Base-by-base conservation (phyloP, 768 basidiomycete species). In the Tylopilus sp. region DNA sequence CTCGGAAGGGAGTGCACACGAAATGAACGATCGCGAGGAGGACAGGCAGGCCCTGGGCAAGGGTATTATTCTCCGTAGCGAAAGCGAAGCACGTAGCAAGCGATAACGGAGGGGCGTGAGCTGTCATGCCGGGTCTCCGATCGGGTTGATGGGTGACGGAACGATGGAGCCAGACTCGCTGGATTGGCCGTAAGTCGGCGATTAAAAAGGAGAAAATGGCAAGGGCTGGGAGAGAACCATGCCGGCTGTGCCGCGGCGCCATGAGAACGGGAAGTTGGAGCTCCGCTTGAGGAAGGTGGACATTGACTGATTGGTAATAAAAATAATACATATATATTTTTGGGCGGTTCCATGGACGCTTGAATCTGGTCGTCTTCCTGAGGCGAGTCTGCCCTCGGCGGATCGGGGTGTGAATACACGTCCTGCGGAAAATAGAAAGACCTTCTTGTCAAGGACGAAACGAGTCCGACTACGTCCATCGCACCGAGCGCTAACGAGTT, bases 211-310 rank as follows among this genome's bases (percentile, higher is more conserved):
- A 17, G 30, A 52, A 46, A 45, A 55, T 44, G 51, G 40, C 47
- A 46, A 51, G 46, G 33, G 40, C 44, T 52, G 50, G 55, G 51
- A 45, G 26, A 51, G 38, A 50, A 42, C 51, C 41, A 15, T 60
- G 59, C 65, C 61, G 62, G 56, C 57, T 65, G 58, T 64, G 67
- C 67, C 68, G 67, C 55, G 57, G 54, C 22, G 55, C 50, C 51
- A 57, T 58, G 64, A 52, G 52, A 58, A 58, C 28, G 40, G 25
- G 17, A n/a, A n/a, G 36, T 69, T 69, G 11, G 46, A 56, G 13
- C 57, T 65, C 67, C 65, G 66, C 63, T 58, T 55, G 46, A 22
- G 51, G 66, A 57, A 51, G 25, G 42, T 47, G 42, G 30, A 38
- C 28, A 26, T 43, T 44, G 44, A 51, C 41, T 9, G 31, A 31